phyloP scores from a whole-genome alignment of 345 rosid genomes.

The Hypericum perforatum region DNA sequence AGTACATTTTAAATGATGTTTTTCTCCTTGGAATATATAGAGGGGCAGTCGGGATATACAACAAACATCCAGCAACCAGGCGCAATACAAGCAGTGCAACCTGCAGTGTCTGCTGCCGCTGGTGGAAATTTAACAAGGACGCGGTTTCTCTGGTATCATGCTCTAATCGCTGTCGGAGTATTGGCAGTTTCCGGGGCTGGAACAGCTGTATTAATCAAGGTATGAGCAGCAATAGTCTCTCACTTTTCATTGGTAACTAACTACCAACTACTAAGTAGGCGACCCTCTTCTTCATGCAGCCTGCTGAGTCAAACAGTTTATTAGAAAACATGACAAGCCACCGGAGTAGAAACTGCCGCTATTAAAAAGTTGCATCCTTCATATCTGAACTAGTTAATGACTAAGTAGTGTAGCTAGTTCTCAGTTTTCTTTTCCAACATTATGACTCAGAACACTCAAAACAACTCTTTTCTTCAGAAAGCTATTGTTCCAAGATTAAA shows the following conservation, averaged over 20 bases:
- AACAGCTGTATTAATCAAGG: slow-evolving; percentile 72
- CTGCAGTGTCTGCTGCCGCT: slow-evolving; percentile 42
- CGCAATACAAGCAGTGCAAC: slow-evolving; percentile 44
- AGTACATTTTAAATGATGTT: background rate
- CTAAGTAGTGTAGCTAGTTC: too few species aligned
- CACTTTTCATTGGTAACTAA: slow-evolving; percentile 3
- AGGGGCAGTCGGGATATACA: slow-evolving; percentile 39
- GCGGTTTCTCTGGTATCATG: slow-evolving; percentile 80
- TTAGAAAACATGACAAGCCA: too few species aligned
- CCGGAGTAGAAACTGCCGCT: too few species aligned
- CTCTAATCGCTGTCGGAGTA: slow-evolving; percentile 58
- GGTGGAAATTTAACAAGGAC: slow-evolving; percentile 19
- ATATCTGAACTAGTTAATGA: too few species aligned
- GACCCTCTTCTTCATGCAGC: too few species aligned
- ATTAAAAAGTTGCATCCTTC: too few species aligned
- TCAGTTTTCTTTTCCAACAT: too few species aligned
- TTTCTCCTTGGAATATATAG: slow-evolving; percentile 22
- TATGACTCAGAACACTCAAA: slow-evolving; percentile 3
- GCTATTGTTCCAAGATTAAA: slow-evolving; percentile 65
- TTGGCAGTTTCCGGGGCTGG: slow-evolving; percentile 88
- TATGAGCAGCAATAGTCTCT: slow-evolving; percentile 14
- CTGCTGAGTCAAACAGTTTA: too few species aligned
- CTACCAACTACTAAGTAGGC: background rate
- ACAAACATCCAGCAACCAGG: slow-evolving; percentile 47
- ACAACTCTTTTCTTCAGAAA: slow-evolving; percentile 45